Percentiles rank a stretch among this genome's conserved stretches.
Conservation (phyloP, 495 filamentous ascomycete genomes). For the Rusavskia elegans region DNA sequence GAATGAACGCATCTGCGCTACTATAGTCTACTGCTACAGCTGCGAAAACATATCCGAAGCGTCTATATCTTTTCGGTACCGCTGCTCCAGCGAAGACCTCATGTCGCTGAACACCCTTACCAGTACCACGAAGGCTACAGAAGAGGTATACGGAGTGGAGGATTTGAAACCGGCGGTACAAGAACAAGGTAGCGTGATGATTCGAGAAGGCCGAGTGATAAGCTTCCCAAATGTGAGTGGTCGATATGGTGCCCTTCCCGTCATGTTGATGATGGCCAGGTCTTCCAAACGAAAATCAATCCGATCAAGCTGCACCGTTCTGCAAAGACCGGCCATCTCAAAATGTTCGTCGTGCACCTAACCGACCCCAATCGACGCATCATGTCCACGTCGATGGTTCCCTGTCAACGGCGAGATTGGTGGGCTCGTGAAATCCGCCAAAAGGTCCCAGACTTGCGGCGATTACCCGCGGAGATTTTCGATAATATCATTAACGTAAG, state of each 20-base stretch:
- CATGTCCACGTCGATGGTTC: constrained; percentile 38
- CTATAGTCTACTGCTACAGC: constrained; percentile 14
- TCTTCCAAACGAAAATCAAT: constrained; percentile 30
- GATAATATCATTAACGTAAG: constrained; percentile 7
- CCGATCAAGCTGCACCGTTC: constrained; percentile 29
- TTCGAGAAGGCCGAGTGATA: constrained; percentile 13
- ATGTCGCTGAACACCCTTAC: constrained; percentile 14
- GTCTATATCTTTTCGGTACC: constrained; percentile 18
- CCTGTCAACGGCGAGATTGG: constrained; percentile 33
- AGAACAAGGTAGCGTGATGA: constrained; percentile 14
- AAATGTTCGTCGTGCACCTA: constrained; percentile 35
- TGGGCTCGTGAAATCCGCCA: constrained; percentile 8
- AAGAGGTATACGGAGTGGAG: constrained; percentile 20
- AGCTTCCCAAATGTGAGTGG: constrained; percentile 19
- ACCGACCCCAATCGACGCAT: constrained; percentile 38
- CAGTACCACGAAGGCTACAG: constrained; percentile 17
- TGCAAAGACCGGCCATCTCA: constrained; percentile 29
- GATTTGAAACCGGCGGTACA: constrained; percentile 20
- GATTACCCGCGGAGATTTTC: constrained; percentile 18
- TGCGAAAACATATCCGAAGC: constrained; percentile 18
- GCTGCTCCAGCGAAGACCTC: constrained; percentile 12
- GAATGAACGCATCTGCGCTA: constrained; percentile 28
- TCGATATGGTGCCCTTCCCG: background rate
- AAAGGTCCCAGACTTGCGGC: constrained; percentile 6
- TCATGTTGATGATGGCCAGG: background rate